Conservation (phyloP, 177 flowering plant genomes). For the Vitis hybrid region DNA sequence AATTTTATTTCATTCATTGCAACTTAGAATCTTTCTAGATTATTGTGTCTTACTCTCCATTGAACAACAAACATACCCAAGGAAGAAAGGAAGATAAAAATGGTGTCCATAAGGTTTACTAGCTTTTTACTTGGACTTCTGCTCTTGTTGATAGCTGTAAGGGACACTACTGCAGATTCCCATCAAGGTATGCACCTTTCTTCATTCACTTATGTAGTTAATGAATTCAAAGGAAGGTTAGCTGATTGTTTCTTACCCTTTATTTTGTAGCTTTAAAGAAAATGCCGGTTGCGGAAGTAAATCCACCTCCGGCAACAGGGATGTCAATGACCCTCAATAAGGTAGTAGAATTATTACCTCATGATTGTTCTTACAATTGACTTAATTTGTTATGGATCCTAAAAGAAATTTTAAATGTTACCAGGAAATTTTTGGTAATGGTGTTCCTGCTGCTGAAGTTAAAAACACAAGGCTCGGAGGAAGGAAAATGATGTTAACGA, state of each 20-base stretch:
- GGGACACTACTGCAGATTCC: conserved; percentile 16
- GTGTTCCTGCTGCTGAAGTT: conserved; percentile 12
- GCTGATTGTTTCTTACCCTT: background rate
- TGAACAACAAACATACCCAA: conserved; percentile 16
- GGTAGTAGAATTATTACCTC: conserved; percentile 6
- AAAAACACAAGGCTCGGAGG: conserved; percentile 23
- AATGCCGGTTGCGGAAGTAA: background rate
- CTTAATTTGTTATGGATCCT: background rate
- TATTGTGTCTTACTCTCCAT: background rate
- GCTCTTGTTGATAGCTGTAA: conserved; percentile 7
- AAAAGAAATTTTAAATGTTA: background rate
- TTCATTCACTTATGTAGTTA: background rate
- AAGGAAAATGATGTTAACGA: conserved; percentile 36
- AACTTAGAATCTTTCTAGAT: too few species aligned
- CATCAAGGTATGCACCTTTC: conserved; percentile 23
- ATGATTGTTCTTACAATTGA: background rate
- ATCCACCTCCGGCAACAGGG: background rate
- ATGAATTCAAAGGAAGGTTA: too few species aligned
- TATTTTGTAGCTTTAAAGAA: conserved; percentile 5
- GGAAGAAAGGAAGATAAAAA: conserved; percentile 16
- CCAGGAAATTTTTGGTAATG: conserved; percentile 22
- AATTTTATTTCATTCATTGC: too few species aligned
- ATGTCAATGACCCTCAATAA: background rate
- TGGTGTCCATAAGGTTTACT: conserved; percentile 28
- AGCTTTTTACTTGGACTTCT: conserved; percentile 16